Evolutionary conservation across 352 stramenopile genomes (phyloP).

Genomic region (Globisporangium ultimum): DNA sequence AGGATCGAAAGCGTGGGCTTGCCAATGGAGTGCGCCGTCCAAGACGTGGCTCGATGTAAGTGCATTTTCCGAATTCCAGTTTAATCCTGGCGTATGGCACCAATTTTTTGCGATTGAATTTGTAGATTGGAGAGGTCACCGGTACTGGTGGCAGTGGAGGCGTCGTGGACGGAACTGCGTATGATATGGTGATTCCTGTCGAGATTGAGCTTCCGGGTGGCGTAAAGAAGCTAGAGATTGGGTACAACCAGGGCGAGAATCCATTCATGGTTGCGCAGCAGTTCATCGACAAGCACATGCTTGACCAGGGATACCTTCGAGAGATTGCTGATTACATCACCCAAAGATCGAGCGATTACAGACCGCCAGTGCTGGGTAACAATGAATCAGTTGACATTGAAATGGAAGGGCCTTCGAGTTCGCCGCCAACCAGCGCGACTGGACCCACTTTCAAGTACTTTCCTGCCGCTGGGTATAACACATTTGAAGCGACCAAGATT

Average conservation of each 20-base stretch:
- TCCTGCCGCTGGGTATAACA: constrained; percentile 79
- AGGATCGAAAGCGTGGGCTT: constrained; percentile 91
- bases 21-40: constrained; percentile 91
- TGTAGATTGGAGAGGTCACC: constrained; percentile 82
- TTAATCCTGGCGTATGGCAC: not conserved
- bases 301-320: constrained; percentile 91
- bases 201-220: constrained; percentile 94
- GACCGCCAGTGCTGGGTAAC: constrained; percentile 59
- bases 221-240: constrained; percentile 93
- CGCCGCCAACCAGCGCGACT: constrained; percentile 4
- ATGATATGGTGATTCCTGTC: constrained; percentile 96
- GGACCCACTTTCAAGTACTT: constrained; percentile 58
- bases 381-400: constrained; percentile 18
- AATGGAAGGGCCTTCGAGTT: constrained; percentile 2
- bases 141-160: constrained; percentile 74
- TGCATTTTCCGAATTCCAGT: not conserved
- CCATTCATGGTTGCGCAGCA: constrained; percentile 94
- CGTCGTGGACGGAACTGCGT: constrained; percentile 90
- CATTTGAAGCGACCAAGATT: constrained; percentile 92
- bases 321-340: constrained; percentile 97
- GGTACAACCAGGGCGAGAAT: constrained; percentile 98
- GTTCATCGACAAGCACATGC: constrained; percentile 96
- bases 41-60: constrained; percentile 95
- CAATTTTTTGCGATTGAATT: not conserved
- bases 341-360: constrained; percentile 84